These are phyloP conservation scores for Iberis pinnata DNA, from an alignment of 345 rosid species.

Conservation along the genomic window DNA sequence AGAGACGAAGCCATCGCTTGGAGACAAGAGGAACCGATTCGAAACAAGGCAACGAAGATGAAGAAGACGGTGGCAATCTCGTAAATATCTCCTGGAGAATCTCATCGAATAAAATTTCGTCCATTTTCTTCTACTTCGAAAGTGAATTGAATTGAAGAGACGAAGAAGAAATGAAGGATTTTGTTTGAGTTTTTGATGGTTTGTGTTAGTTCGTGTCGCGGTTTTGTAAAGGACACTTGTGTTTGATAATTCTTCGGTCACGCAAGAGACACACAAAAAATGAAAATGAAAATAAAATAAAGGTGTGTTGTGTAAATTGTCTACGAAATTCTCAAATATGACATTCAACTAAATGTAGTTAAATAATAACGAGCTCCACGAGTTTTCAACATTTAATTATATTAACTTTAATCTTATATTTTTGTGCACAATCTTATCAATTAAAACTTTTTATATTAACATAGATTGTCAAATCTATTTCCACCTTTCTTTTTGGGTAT, in stretches of 20 bases:
- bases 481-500: too few species aligned
- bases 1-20: slow-evolving; percentile 85
- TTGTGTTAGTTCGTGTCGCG: too few species aligned
- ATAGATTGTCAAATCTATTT: too few species aligned
- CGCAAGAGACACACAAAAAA: slow-evolving; percentile 21
- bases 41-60: slow-evolving; percentile 30
- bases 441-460: too few species aligned
- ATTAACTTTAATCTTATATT: too few species aligned
- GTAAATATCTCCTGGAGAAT: slow-evolving; percentile 66
- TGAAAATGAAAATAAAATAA: neutral
- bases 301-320: slow-evolving; percentile 22
- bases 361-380: too few species aligned
- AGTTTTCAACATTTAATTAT: too few species aligned
- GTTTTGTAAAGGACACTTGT: too few species aligned
- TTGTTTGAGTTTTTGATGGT: neutral
- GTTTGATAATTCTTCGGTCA: slow-evolving; percentile 23
- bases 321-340: slow-evolving; percentile 14
- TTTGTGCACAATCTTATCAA: too few species aligned
- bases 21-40: slow-evolving; percentile 59
- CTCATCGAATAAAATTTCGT: slow-evolving; percentile 56
- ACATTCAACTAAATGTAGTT: too few species aligned
- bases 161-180: neutral
- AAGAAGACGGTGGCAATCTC: slow-evolving; percentile 38
- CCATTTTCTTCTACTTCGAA: slow-evolving; percentile 35
- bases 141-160: slow-evolving; percentile 8